Percentiles rank a stretch among this genome's conserved stretches.
phyloP scores from a whole-genome alignment of 1,284 basidiomycete species.

The Malassezia japonica region DNA sequence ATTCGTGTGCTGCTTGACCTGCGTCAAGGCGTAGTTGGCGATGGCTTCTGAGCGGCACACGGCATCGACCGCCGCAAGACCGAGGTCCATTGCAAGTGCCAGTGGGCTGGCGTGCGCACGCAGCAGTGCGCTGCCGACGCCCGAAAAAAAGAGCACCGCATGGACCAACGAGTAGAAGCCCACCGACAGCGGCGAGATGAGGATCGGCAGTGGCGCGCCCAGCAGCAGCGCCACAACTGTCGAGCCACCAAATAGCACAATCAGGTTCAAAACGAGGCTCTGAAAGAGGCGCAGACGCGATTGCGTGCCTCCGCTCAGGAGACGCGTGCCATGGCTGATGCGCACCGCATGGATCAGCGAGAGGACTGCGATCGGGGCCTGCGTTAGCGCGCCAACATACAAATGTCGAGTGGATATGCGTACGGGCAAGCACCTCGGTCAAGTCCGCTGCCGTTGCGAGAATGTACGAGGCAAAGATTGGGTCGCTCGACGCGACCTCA shows the following conservation, averaged over 20 bases:
- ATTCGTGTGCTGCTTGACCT: slow-evolving; percentile 22
- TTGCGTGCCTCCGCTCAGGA: slow-evolving; percentile 21
- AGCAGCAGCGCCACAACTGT: slow-evolving; percentile 17
- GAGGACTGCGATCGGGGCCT: slow-evolving; percentile 24
- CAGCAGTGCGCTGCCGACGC: slow-evolving; percentile 19
- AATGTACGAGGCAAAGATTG: slow-evolving; percentile 11
- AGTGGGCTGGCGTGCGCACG: neutral
- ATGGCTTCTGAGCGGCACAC: slow-evolving; percentile 33
- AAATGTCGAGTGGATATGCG: slow-evolving; percentile 5
- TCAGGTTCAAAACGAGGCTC: slow-evolving; percentile 27
- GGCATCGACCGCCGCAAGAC: slow-evolving; percentile 26
- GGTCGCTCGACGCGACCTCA: slow-evolving; percentile 3
- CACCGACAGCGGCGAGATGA: slow-evolving; percentile 23
- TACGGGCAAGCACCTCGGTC: slow-evolving; percentile 11
- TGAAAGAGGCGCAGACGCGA: slow-evolving; percentile 23
- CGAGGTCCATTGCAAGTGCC: slow-evolving; percentile 23
- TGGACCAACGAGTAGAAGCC: slow-evolving; percentile 30
- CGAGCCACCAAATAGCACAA: slow-evolving; percentile 31
- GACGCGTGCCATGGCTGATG: slow-evolving; percentile 32
- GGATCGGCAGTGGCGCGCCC: slow-evolving; percentile 23
- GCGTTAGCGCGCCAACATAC: neutral
- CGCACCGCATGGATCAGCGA: slow-evolving; percentile 24
- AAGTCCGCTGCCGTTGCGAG: slow-evolving; percentile 9
- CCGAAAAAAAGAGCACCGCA: slow-evolving; percentile 10
- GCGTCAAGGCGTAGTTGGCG: slow-evolving; percentile 23